Evolutionary conservation across 148 eudicot species (phyloP).

Genomic region (Camellia japonica): DNA sequence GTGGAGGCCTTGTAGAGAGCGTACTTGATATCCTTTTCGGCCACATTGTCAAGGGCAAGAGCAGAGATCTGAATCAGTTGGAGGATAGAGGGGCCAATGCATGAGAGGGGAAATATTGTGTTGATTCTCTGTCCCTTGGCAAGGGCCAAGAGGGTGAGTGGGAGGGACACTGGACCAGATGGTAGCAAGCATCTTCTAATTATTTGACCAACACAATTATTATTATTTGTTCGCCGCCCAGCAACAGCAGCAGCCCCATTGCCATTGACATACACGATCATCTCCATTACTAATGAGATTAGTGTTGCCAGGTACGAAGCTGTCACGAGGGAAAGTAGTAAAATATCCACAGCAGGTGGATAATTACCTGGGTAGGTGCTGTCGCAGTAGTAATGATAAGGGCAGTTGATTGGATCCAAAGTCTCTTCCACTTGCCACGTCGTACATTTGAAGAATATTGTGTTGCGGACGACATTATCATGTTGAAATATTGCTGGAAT

Average conservation of each 20-base stretch:
- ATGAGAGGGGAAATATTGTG: constrained; percentile 32
- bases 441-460: constrained; percentile 49
- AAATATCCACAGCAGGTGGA: constrained; percentile 26
- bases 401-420: constrained; percentile 52
- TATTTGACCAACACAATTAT: constrained; percentile 11
- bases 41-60: constrained; percentile 30
- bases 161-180: constrained; percentile 49
- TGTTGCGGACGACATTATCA: constrained; percentile 18
- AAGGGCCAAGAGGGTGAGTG: constrained; percentile 36
- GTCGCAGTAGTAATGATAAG: constrained; percentile 61
- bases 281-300: constrained; percentile 20
- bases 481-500: constrained; percentile 13
- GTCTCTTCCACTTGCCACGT: constrained; percentile 64
- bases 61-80: constrained; percentile 49
- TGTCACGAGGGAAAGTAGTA: constrained; percentile 17
- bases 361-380: constrained; percentile 43
- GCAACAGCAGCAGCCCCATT: constrained; percentile 10
- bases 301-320: constrained; percentile 31
- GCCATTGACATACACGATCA: not conserved
- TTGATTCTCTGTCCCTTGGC: constrained; percentile 50
- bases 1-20: constrained; percentile 50
- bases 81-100: constrained; percentile 42
- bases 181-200: constrained; percentile 41
- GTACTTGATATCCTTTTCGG: constrained; percentile 36
- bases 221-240: not conserved